Percentiles rank a stretch among this genome's conserved stretches.
Evolutionary conservation across 805 yeast genomes (phyloP).

Genomic region (Brettanomyces nanus): DNA sequence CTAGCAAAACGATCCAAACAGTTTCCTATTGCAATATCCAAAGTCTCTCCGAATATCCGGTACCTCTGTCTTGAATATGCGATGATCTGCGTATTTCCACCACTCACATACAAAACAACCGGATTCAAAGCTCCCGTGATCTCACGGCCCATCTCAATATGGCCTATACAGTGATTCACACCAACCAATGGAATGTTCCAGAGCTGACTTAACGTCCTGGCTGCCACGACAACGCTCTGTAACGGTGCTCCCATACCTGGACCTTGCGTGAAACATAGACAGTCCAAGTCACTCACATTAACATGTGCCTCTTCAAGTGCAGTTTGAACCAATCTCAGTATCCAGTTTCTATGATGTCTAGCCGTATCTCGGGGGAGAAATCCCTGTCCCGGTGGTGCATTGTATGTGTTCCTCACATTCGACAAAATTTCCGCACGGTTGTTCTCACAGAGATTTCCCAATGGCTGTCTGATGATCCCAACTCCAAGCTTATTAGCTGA

Average conservation of each 20-base stretch:
- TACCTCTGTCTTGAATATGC: constrained; percentile 92
- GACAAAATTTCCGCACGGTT: constrained; percentile 72
- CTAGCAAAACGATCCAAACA: constrained; percentile 95
- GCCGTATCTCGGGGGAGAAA: constrained; percentile 96
- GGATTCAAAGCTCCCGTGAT: constrained; percentile 98
- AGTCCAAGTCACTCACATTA: constrained; percentile 46
- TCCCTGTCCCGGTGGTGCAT: constrained; percentile 98
- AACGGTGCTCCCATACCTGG: constrained; percentile 99
- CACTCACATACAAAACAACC: constrained; percentile 93
- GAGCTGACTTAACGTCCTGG: constrained; percentile 71
- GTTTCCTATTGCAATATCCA: constrained; percentile 96
- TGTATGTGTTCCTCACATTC: constrained; percentile 91
- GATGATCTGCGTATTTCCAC: constrained; percentile 97
- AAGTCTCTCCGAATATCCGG: constrained; percentile 97
- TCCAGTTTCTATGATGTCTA: constrained; percentile 94
- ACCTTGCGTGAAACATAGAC: constrained; percentile 92
- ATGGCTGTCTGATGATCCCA: constrained; percentile 73
- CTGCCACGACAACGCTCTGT: constrained; percentile 87
- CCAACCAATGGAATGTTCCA: constrained; percentile 87
- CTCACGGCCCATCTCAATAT: constrained; percentile 98
- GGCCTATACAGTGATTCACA: constrained; percentile 96
- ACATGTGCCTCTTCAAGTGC: constrained; percentile 60
- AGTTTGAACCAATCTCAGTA: constrained; percentile 59
- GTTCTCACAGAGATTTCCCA: constrained; percentile 45
- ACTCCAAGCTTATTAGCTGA: constrained; percentile 96